Base-by-base conservation (phyloP, 2,329 filamentous ascomycete genomes). In the Kalaharituber pfeilii region DNA sequence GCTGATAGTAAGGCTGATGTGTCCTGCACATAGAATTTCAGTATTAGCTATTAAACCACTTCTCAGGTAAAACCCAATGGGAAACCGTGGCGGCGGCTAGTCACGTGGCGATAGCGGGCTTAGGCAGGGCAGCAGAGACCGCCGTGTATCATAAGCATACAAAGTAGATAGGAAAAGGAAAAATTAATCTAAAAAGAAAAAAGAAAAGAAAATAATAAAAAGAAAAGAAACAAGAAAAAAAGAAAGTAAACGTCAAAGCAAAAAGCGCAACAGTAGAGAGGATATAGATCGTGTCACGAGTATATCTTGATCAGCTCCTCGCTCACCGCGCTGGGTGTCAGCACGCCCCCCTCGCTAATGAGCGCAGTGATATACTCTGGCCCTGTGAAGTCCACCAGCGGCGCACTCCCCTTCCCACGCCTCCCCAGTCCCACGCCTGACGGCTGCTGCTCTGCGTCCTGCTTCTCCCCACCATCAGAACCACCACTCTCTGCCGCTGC, bases 301-400 rank as follows among this genome's bases (percentile, higher is more conserved):
- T 30, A 50, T n/a, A 50, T 50, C 25, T 30, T 50, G 15, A 50
- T 50, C 47, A 50, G 22, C 47, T 50, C 47, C 47, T 50, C 47
- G 22, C 47, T 50, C 15, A 50, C 47, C 13, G 47, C 47, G 26
- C 47, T 30, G n/a, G 82, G 80, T 44, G 81, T 76, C 60, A 84
- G 74, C 50, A 85, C 77, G 47, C 83, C 83, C 51, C 79, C 79
- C 66, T 88, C 84, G 1, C 83, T 87, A 62, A 87, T 82, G 61
- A 87, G 77, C 27, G 80, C 81, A 8, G 79, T 79, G 58, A 87
- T 81, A 29, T 84, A 68, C 49, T 79, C 74, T 2, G 81, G 81
- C 5, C 82, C 80, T 1, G 81, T 84, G 62, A 81, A 84, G 62
- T 88, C 83, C 2, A 87, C 82, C 54, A 79, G 72, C 60, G 75